phyloP scores from a whole-genome alignment of 106 monocot species.

The Dactylorhiza incarnata region DNA sequence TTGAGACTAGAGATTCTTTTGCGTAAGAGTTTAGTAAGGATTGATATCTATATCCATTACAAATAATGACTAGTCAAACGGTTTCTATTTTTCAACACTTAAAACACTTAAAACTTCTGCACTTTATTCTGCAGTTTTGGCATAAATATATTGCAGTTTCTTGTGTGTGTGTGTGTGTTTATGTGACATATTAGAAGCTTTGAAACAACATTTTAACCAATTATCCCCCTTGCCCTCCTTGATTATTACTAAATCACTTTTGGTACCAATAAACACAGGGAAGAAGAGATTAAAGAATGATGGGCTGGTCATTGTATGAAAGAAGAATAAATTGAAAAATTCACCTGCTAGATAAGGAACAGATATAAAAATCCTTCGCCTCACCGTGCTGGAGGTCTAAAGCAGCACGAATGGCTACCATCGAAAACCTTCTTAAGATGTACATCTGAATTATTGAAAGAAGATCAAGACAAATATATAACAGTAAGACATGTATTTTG shows the following conservation, averaged over 20 bases:
- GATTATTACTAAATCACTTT: neutral
- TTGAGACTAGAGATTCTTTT: no score
- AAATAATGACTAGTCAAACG: no score
- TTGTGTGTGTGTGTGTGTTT: no score
- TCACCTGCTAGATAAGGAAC: slow-evolving; percentile 89
- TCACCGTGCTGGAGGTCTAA: slow-evolving; percentile 73
- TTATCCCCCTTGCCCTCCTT: neutral
- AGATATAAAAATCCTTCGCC: slow-evolving; percentile 85
- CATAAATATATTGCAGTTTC: no score
- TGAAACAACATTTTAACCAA: neutral
- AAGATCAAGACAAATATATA: neutral
- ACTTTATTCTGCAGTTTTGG: no score
- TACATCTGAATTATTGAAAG: slow-evolving; percentile 55
- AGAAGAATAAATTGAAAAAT: slow-evolving; percentile 9
- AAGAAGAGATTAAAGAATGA: neutral
- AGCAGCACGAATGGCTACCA: slow-evolving; percentile 81
- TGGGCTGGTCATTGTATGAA: neutral
- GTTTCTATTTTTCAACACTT: no score
- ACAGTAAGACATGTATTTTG: neutral
- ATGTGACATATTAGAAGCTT: no score
- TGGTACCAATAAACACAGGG: neutral
- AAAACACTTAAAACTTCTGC: no score
- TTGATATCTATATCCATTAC: no score
- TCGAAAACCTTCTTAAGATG: slow-evolving; percentile 81
- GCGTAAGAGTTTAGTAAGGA: no score